Evolutionary conservation across 2,329 filamentous ascomycete genomes (phyloP).

Genomic region (Fusarium veterinarium): DNA sequence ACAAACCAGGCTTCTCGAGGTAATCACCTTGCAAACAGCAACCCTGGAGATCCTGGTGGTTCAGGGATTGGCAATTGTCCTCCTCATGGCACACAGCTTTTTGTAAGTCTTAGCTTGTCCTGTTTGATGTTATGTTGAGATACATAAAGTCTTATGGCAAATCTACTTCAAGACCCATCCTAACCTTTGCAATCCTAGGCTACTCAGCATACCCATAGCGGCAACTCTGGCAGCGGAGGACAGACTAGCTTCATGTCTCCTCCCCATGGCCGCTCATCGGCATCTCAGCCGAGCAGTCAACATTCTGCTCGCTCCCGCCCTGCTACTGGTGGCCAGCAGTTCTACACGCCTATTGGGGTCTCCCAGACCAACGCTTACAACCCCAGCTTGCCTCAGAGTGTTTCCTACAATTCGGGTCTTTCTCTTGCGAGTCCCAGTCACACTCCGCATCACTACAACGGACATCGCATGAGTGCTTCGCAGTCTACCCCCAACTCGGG

Average conservation of each 20-base stretch:
- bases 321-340: slow-evolving; percentile 16
- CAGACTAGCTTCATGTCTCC: slow-evolving; percentile 9
- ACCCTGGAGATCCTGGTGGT: not conserved
- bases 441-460: slow-evolving; percentile 30
- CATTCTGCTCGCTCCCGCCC: slow-evolving; percentile 1
- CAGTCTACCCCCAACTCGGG: slow-evolving; percentile 24
- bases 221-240: not conserved
- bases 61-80: slow-evolving; percentile 9
- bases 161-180: not conserved
- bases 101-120: slow-evolving; percentile 10
- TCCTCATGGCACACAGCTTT: slow-evolving; percentile 15
- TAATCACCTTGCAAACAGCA: not conserved
- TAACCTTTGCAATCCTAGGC: slow-evolving; percentile 9
- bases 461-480: not conserved
- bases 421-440: slow-evolving; percentile 26
- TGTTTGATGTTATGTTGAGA: not conserved
- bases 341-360: slow-evolving; percentile 13
- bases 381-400: slow-evolving; percentile 26
- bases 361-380: slow-evolving; percentile 14
- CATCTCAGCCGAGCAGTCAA: slow-evolving; percentile 1
- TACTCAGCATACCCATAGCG: not conserved
- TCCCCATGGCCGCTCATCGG: slow-evolving; percentile 6
- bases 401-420: slow-evolving; percentile 25
- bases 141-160: not conserved
- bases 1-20: not conserved